Conservation (phyloP, 345 rosid genomes). For the Citrus trifoliata region DNA sequence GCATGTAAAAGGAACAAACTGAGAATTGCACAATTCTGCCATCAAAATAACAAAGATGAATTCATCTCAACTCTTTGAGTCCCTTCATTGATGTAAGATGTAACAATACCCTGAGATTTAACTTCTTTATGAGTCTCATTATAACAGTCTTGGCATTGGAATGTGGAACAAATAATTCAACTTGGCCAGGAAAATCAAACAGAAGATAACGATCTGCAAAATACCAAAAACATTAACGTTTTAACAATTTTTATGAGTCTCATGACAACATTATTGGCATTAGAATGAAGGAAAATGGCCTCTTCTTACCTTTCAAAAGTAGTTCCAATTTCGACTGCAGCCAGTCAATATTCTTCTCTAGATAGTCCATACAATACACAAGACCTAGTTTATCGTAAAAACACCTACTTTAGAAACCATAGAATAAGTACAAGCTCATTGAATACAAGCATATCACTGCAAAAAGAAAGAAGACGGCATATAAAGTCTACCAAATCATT, state of each 20-base stretch:
- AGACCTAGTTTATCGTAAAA: conserved; percentile 46
- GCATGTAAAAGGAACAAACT: conserved; percentile 29
- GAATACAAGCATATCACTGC: neutral
- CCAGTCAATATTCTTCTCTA: too few relatives aligned
- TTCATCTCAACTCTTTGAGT: neutral
- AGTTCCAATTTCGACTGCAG: conserved; percentile 13
- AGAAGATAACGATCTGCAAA: conserved; percentile 90
- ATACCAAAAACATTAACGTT: conserved; percentile 13
- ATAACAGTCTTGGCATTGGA: conserved; percentile 65
- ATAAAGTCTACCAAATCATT: neutral
- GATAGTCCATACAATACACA: conserved; percentile 2
- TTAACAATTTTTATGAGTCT: neutral
- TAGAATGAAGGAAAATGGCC: neutral
- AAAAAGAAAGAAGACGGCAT: neutral
- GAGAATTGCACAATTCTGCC: conserved; percentile 9
- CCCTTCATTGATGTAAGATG: neutral
- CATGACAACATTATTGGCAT: neutral
- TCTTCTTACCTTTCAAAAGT: conserved; percentile 58
- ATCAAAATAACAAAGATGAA: conserved; percentile 8
- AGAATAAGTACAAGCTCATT: neutral
- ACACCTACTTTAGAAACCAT: conserved; percentile 8
- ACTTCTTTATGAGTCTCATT: conserved; percentile 67
- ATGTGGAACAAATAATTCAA: conserved; percentile 84
- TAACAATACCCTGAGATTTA: conserved; percentile 76
- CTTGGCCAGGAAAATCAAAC: conserved; percentile 97